Evolutionary conservation across 2,329 filamentous ascomycete species (phyloP).

Genomic region (Penicillium corylophilum): DNA sequence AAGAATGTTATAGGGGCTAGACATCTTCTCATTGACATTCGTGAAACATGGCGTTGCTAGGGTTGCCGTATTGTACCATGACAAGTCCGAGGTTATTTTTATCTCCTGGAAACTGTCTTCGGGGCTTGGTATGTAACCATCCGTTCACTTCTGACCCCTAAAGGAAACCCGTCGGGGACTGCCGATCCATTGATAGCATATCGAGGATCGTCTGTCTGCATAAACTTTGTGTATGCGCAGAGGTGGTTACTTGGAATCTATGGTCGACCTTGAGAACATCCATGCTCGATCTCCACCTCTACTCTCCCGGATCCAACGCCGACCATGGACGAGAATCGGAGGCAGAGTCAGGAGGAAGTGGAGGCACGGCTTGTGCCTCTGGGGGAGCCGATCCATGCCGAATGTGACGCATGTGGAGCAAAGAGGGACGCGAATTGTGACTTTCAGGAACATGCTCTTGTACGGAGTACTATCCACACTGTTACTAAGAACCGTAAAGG

Average conservation of each 20-base stretch:
- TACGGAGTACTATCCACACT: not conserved
- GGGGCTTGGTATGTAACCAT: not conserved
- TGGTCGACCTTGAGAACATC: not conserved
- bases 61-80: conserved; percentile 9
- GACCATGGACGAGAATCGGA: not conserved
- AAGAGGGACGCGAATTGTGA: conserved; percentile 7
- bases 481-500: not conserved
- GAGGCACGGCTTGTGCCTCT: conserved; percentile 11
- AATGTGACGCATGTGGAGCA: conserved; percentile 10
- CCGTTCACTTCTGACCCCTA: not conserved
- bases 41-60: conserved; percentile 20
- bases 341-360: conserved; percentile 15
- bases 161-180: conserved; percentile 4
- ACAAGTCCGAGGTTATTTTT: conserved; percentile 1
- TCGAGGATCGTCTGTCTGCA: not conserved
- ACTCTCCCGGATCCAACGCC: not conserved
- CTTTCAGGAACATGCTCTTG: not conserved
- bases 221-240: no score
- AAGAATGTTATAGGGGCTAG: not conserved
- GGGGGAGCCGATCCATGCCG: conserved; percentile 19
- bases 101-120: not conserved
- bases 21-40: not conserved
- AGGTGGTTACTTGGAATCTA: not conserved
- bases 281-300: not conserved
- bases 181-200: conserved; percentile 2